Evolutionary conservation across 108 stramenopile species (phyloP), one percentile per base, ranked within the genome.

Genomic region (Aurantiochytrium sp.): DNA sequence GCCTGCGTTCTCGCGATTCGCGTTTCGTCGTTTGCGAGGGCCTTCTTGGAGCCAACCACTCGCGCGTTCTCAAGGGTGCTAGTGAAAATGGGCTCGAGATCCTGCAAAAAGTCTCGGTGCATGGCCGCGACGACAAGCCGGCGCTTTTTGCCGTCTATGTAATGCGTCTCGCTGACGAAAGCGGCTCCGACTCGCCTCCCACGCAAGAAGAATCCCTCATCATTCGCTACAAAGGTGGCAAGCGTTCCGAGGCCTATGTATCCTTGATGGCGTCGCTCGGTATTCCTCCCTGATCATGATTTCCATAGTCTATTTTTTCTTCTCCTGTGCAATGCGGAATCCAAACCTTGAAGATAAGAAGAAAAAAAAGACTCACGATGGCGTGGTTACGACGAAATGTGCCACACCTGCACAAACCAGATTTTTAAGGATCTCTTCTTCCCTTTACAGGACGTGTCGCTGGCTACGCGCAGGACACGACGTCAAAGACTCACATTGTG

Each of bases 1-100:
- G 44, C 47, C 58, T 91, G 87, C 10, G 43, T n/a, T 42, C 69
- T 19, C 19, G 25, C 16, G n/a, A 25, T 5, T 58, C 57, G 10
- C 87, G 49, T 87, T 83, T 83, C 76, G 45, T 83, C 25, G 76
- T 83, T 47, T 83, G 76, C 76, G 76, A 83, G 51, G 76, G 76
- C 12, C 51, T 83, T 83, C 76, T 83, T 12, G 76, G 51, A 12
- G 6, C 45, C 19, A 83, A 83, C 28, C 76, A 83, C 51, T 47
- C 45, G 12, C 76, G 76, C 25, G 76, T 83, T 23, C 45, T 83
- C 18, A 6, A 87, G 2, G 55, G 58, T 59, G 58, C 87, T 12
- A 6, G 18, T 6, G 42, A 59, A 12, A 35, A 43, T 58, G 87
- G 58, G 12, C 58, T 87, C 2, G 58, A 87, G 58, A 19, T 58